Base-by-base conservation (phyloP, 1,139 yeast genomes). In the Taphrina confusa region DNA sequence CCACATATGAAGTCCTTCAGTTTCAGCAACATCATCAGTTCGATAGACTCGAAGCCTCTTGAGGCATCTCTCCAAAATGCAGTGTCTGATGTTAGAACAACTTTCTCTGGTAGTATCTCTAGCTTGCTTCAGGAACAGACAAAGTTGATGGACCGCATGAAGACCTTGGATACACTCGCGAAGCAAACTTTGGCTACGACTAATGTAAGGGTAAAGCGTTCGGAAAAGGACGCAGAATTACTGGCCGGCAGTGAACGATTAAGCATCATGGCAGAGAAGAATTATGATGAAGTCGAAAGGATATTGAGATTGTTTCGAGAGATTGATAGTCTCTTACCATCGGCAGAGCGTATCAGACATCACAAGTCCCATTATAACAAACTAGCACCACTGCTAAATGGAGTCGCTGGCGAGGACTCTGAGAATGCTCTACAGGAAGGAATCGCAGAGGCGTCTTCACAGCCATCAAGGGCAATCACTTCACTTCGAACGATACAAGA, bases 271-370 rank as follows among this genome's bases (percentile, higher is more conserved):
- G 52, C 52, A 12, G 52, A 47, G 18, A 47, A 47, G 42, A 47
- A 20, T 1, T 47, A 47, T 14, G 23, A 31, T 9, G 52, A 47
- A 14, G 52, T 47, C 4, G 52, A 47, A 20, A 31, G 30, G 9
- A 47, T 47, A 6, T 20, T 47, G 28, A 33, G 23, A n/a, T 42
- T 47, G 30, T 47, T 47, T 16, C 52, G 52, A 4, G 52, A 47
- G 30, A 33, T 47, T 12, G 52, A 47, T 20, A 8, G 20, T 18
- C 42, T 47, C 2, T 3, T 47, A 8, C 52, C 52, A 1, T 18
- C 14, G n/a, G 28, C 20, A 8, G 52, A 47, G 20, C 28, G 52
- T 11, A 31, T 47, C 28, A 8, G 14, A 14, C 42, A 33, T 20
- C 52, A 47, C 28, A 22, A 27, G 23, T 9, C 28, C 4, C 52